phyloP scores from a whole-genome alignment of 768 basidiomycete genomes.

The Lactarius evosmus region DNA sequence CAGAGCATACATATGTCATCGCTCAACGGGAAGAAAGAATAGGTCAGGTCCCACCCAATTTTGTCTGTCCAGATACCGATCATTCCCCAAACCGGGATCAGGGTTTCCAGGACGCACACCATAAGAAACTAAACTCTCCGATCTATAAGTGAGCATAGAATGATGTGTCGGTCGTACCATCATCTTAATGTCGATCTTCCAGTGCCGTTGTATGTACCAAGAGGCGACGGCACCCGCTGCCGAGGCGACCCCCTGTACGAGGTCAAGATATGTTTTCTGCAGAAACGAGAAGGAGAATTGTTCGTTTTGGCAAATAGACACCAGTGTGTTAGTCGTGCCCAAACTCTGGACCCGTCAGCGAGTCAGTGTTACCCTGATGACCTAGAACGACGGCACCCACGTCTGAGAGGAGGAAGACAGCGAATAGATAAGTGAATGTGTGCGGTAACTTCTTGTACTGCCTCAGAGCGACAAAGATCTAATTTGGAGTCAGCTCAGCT shows the following conservation, averaged over 20 bases:
- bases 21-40: not conserved
- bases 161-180: conserved; percentile 44
- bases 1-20: not conserved
- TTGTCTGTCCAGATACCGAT: conserved; percentile 75
- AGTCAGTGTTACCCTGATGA: not conserved
- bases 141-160: not conserved
- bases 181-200: conserved; percentile 74
- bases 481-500: conserved; percentile 7
- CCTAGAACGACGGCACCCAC: conserved; percentile 38
- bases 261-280: conserved; percentile 73
- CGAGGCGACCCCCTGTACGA: conserved; percentile 73
- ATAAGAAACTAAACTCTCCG: conserved; percentile 54
- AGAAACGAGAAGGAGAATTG: conserved; percentile 80
- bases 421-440: conserved; percentile 76
- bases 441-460: conserved; percentile 76
- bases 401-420: conserved; percentile 77
- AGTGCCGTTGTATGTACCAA: conserved; percentile 80
- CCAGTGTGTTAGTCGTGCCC: conserved; percentile 74
- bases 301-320: conserved; percentile 76
- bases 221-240: conserved; percentile 68
- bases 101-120: conserved; percentile 69
- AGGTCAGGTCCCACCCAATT: conserved; percentile 52
- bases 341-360: conserved; percentile 49
- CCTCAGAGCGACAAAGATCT: conserved; percentile 76
- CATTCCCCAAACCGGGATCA: conserved; percentile 86